Percentiles rank a stretch among this genome's conserved stretches.
phyloP scores from a whole-genome alignment of 345 rosid genomes.

The Boechera stricta region DNA sequence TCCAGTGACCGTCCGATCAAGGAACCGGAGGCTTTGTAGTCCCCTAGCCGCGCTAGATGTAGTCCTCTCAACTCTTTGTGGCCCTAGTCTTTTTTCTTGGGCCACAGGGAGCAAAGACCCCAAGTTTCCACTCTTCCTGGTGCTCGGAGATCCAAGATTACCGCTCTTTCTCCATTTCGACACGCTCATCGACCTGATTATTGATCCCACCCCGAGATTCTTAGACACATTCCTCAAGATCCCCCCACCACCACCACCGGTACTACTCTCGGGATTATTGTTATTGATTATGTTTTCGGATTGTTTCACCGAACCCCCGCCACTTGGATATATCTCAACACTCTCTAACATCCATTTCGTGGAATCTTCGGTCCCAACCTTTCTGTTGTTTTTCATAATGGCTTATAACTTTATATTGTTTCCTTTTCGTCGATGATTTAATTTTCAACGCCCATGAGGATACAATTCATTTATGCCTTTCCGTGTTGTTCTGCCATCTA shows the following conservation, averaged over 20 bases:
- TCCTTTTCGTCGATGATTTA: neutral
- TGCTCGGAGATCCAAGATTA: constrained; percentile 8
- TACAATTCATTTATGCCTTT: neutral
- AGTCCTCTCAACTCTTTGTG: constrained; percentile 52
- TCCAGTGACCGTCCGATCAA: constrained; percentile 72
- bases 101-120: constrained; percentile 19
- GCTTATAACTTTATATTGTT: constrained; percentile 13
- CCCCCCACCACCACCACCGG: constrained; percentile 20
- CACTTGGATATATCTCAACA: constrained; percentile 53
- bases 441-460: neutral
- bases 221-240: constrained; percentile 37
- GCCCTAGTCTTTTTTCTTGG: neutral
- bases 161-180: constrained; percentile 52
- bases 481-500: constrained; percentile 7
- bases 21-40: constrained; percentile 78
- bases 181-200: constrained; percentile 48
- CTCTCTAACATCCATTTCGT: constrained; percentile 60
- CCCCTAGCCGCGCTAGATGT: constrained; percentile 72
- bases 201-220: constrained; percentile 43
- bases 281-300: constrained; percentile 11
- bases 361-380: constrained; percentile 40
- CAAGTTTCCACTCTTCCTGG: constrained; percentile 41
- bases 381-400: constrained; percentile 38
- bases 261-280: constrained; percentile 28
- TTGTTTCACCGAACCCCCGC: constrained; percentile 41